Base-by-base conservation (phyloP, 345 rosid genomes). In the Leavenworthia alabamica region DNA sequence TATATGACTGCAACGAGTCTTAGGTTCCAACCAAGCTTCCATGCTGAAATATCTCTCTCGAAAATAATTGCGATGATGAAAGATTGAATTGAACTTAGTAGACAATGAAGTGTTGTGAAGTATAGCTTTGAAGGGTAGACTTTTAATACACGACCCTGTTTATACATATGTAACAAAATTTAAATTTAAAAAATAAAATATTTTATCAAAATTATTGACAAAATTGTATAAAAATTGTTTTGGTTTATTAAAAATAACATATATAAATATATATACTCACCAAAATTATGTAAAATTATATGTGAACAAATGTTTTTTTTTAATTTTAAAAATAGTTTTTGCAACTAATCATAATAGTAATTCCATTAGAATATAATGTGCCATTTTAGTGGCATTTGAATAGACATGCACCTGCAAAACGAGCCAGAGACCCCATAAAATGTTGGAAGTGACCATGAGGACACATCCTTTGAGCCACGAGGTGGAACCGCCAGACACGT, bases 21-120 rank as follows among this genome's bases (percentile, higher is more conserved):
- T 61, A 89, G 61, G 67, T 93, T 77, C 94, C 89, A 93, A 5
- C 91, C 94, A 40, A 93, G 73, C 72, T 65, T 76, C 99, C 99
- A 93, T 35, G 85, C 81, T 3, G 43, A 23, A 15, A 82, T 84
- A 62, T 89, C 80, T 81, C 97, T 81, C 54, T 73, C 97, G 12
- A 85, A n/a, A 42, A 81, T 83, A 73, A 89, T 73, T 17, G 99
- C 99, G 51, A 93, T 78, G 32, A 49, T 66, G 15, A 93, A 83
- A 0, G 95, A 82, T 13, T 89, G 97, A 41, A 89, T 67, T 10
- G 94, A 63, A 78, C 91, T 93, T 12, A 86, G 48, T 35, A 86
- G 76, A 60, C 97, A 89, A 33, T 85, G 88, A 4, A 93, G 79
- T 32, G 91, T 76, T 23, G 95, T 89, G 54, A 93, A 79, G 35